These are phyloP conservation scores for Diplodia sapinea DNA, from an alignment of 2,329 filamentous ascomycete genomes.

Conservation along the genomic window DNA sequence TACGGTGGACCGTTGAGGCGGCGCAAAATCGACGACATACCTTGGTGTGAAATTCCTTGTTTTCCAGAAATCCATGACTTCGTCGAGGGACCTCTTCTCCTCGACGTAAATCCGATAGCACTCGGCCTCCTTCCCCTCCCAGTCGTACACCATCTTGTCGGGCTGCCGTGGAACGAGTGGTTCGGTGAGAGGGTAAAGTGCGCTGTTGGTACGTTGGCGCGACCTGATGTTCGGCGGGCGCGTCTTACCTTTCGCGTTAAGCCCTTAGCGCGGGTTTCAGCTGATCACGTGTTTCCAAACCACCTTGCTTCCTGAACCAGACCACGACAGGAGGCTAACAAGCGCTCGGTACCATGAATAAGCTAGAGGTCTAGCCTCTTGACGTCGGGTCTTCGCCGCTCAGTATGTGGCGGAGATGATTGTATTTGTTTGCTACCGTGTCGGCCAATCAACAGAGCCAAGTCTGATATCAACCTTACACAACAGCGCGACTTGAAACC, in stretches of 20 bases:
- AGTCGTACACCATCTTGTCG: conserved; percentile 41
- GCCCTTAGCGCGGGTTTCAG: neutral
- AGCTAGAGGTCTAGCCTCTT: neutral
- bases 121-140: conserved; percentile 67
- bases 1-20: conserved; percentile 28
- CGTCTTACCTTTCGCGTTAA: neutral
- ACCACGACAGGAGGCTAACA: neutral
- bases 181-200: conserved; percentile 10
- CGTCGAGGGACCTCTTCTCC: neutral
- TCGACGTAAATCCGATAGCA: conserved; percentile 56
- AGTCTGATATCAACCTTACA: conserved; percentile 5
- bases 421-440: neutral
- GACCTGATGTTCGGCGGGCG: conserved; percentile 10
- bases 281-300: conserved; percentile 8
- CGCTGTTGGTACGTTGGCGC: conserved; percentile 26
- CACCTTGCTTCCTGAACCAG: neutral
- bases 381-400: too few relatives aligned
- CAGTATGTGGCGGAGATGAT: neutral
- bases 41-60: conserved; percentile 37
- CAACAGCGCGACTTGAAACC: neutral
- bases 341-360: neutral
- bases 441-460: neutral
- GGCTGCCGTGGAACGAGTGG: neutral
- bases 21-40: conserved; percentile 31
- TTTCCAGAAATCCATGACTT: conserved; percentile 63